Evolutionary conservation across 345 rosid genomes (phyloP).

Genomic region (Murraya paniculata): DNA sequence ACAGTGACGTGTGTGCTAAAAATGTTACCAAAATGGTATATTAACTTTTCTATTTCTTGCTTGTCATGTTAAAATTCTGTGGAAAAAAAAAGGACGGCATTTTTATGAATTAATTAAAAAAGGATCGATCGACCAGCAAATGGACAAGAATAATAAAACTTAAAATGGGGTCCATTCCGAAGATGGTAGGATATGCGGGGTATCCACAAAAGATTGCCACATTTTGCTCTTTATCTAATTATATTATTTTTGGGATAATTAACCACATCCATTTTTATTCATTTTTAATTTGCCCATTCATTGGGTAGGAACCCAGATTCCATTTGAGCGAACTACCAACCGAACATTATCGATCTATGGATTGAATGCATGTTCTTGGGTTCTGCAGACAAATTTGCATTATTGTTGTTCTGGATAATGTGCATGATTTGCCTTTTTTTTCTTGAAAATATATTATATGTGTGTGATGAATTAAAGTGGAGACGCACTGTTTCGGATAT

Average conservation of each 20-base stretch:
- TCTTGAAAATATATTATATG: no score
- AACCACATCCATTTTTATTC: neutral
- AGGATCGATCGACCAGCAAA: neutral
- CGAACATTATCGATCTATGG: neutral
- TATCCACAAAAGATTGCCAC: neutral
- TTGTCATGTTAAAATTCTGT: neutral
- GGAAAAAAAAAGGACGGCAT: no score
- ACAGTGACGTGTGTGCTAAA: neutral
- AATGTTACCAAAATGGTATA: neutral
- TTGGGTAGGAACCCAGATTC: neutral
- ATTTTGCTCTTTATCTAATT: neutral
- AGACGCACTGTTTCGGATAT: no score
- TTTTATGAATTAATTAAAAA: no score
- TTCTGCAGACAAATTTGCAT: neutral
- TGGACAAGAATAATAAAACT: neutral
- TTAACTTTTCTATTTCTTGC: no score
- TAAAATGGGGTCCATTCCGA: neutral
- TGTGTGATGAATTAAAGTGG: no score
- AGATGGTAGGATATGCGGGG: neutral
- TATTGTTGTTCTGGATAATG: neutral
- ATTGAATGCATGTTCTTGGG: no score
- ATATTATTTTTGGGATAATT: neutral
- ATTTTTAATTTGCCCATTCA: neutral
- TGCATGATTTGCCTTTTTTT: neutral
- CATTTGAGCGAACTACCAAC: neutral